Base-by-base conservation (phyloP, 176 grass and related monocot genomes). In the Calamus simplicifolius region DNA sequence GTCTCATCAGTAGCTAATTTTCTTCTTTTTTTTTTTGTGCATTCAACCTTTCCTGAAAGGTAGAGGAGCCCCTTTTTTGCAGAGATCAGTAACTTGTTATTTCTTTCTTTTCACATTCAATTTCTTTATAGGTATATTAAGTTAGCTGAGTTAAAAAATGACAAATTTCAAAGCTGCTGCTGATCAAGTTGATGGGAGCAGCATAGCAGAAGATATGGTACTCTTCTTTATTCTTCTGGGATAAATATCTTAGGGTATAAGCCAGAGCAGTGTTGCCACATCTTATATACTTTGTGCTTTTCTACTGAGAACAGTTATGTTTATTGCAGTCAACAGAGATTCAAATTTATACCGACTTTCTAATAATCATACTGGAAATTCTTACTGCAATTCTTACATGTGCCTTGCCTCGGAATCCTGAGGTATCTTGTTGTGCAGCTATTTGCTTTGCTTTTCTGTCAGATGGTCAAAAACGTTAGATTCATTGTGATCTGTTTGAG, bases 321-420 rank as follows among this genome's bases (percentile, higher is more conserved):
- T 71, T 84, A 12, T 71, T 88, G 81, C 82, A 98, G 93, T 98
- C 92, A 51, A 87, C 84, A 30, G 93, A 98, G 69, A 81, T 98
- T 88, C 87, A 98, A 55, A 80, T 98, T 78, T 92, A 98, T 57
- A 98, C 87, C 17, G 93, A 98, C 63, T 98, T 98, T 70, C 75
- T 98, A 62, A 85, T 81, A 77, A 98, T 98, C 53, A 87, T 98
- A 64, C 75, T 98, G 66, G 93, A 98, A 78, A 91, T 98, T 54
- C 85, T 98, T 67, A 98, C 92, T 80, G 93, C 93, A 64, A 92
- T 98, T 49, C 81, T 98, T 43, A 98, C 93, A 64, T 98, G 88
- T 75, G 93, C 93, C 25, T 88, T 98, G 66, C 87, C 93, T 72
- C 83, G 84, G 69, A 98, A 98, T 68, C 93, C 93, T 27, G 93